Evolutionary conservation across 2,329 filamentous ascomycete genomes (phyloP).

Genomic region (Scleromitrula shiraiana): DNA sequence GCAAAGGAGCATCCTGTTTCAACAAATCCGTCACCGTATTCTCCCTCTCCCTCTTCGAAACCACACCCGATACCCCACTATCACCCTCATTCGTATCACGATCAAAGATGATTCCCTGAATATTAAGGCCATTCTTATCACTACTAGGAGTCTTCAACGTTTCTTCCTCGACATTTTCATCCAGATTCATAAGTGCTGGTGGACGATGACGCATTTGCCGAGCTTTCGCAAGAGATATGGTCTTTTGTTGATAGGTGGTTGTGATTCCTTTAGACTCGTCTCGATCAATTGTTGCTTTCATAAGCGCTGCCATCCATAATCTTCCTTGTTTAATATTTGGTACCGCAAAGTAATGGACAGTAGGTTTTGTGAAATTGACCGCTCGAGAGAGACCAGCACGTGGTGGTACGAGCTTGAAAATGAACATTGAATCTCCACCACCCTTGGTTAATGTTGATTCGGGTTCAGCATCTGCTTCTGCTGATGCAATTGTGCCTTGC

Average conservation of each 20-base stretch:
- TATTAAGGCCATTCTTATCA: slow-evolving; percentile 28
- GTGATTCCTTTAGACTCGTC: slow-evolving; percentile 74
- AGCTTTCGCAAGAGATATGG: slow-evolving; percentile 85
- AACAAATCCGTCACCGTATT: slow-evolving; percentile 1
- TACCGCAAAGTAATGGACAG: slow-evolving; percentile 95
- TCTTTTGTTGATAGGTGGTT: slow-evolving; percentile 94
- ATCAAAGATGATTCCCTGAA: slow-evolving; percentile 29
- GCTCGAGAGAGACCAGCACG: slow-evolving; percentile 79
- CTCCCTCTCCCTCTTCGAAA: slow-evolving; percentile 21
- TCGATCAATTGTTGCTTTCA: slow-evolving; percentile 97
- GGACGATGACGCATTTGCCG: slow-evolving; percentile 81
- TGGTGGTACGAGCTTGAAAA: slow-evolving; percentile 94
- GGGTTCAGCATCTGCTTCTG: slow-evolving; percentile 35
- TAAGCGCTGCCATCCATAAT: slow-evolving; percentile 95
- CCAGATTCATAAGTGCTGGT: slow-evolving; percentile 73
- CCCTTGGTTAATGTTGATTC: slow-evolving; percentile 29
- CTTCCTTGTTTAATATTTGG: slow-evolving; percentile 82
- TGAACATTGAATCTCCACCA: slow-evolving; percentile 69
- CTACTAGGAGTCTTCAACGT: slow-evolving; percentile 24
- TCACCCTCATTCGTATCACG: slow-evolving; percentile 26
- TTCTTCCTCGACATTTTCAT: slow-evolving; percentile 35
- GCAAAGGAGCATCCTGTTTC: slow-evolving; percentile 8
- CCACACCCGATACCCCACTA: slow-evolving; percentile 28
- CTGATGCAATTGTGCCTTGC: slow-evolving; percentile 38
- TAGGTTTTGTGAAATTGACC: slow-evolving; percentile 95